phyloP scores from a whole-genome alignment of 2,329 filamentous ascomycete species.

The Microcyclospora tardicrescens region DNA sequence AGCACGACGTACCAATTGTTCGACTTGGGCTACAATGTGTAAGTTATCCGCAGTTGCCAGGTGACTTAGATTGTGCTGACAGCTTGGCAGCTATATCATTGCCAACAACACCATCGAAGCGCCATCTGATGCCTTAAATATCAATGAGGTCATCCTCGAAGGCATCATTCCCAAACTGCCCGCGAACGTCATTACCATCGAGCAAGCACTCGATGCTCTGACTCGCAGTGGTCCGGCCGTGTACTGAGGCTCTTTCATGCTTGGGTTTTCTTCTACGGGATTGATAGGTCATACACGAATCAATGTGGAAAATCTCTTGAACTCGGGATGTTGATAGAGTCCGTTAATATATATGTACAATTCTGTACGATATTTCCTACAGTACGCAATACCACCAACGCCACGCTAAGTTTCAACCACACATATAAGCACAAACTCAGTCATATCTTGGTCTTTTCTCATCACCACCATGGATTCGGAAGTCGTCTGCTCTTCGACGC shows the following conservation, averaged over 20 bases:
- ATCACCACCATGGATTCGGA: slow-evolving; percentile 24
- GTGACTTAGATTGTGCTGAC: too few relatives aligned
- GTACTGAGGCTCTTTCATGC: slow-evolving; percentile 7
- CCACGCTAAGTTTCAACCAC: slow-evolving; percentile 7
- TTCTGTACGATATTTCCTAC: not conserved
- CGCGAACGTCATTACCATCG: slow-evolving; percentile 20
- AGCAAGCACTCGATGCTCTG: slow-evolving; percentile 20
- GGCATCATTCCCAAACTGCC: slow-evolving; percentile 20
- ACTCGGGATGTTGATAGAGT: too few relatives aligned
- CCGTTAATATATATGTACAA: too few relatives aligned
- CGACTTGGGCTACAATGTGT: slow-evolving; percentile 33
- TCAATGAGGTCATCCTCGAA: slow-evolving; percentile 18
- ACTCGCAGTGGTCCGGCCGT: slow-evolving; percentile 14
- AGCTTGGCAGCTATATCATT: slow-evolving; percentile 14
- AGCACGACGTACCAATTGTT: slow-evolving; percentile 32
- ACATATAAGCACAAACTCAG: slow-evolving; percentile 7
- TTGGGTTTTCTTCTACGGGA: too few relatives aligned
- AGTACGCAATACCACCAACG: slow-evolving; percentile 5
- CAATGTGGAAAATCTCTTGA: too few relatives aligned
- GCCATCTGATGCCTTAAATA: slow-evolving; percentile 11
- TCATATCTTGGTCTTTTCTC: slow-evolving; percentile 33
- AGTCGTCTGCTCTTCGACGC: slow-evolving; percentile 31
- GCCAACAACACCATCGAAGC: slow-evolving; percentile 22
- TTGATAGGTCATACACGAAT: too few relatives aligned
- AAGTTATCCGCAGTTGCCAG: slow-evolving; percentile 12